Base-by-base conservation (phyloP, 345 rosid genomes). In the Lenwebbia sp. region DNA sequence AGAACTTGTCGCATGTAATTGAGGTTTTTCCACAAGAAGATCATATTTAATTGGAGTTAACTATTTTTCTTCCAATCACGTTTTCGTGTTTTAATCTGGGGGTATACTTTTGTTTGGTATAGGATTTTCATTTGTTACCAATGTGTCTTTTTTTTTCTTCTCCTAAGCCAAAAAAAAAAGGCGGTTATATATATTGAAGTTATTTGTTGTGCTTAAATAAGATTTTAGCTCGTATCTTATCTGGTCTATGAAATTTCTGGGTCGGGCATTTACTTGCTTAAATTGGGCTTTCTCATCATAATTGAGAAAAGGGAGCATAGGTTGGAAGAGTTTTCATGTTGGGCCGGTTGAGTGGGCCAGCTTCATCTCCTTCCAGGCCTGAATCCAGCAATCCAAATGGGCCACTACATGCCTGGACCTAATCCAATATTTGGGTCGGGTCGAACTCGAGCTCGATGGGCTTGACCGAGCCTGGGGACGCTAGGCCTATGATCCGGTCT, bases 381-480 rank as follows among this genome's bases (percentile, higher is more conserved):
- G 25, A 33, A 70, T 70, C 25, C 44, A 70, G 78, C 78, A 70
- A 70, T 70, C 78, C 47, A 17, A 33, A 70, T 33, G 44, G 47
- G 78, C 13, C 3, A 44, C 76, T 0, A 7, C 10, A 30, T 65
- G 21, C 7, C 10, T 65, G 44, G 76, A 30, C 41, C 44, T 21
- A 2, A 65, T 65, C 44, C 17, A 8, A 33, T 33, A 33, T 12
- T 3, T 23, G 10, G 76, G 44, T 65, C 44, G 0, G 25, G 76
- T 65, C 44, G 25, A 9, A 33, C 6, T 33, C 13, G 22, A 65
- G 37, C 13, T 30, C 10, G 23, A 4, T 30, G 25, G 76, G 44
- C 44, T 30, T 4, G 44, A 10, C 22, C 1, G 44, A 17, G 0
- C 21, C 25, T 0, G 44, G 21, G 1, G 76, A 22, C 7, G 21